Conservation (phyloP, 2,329 filamentous ascomycete genomes). For the Lithohypha guttulata region DNA sequence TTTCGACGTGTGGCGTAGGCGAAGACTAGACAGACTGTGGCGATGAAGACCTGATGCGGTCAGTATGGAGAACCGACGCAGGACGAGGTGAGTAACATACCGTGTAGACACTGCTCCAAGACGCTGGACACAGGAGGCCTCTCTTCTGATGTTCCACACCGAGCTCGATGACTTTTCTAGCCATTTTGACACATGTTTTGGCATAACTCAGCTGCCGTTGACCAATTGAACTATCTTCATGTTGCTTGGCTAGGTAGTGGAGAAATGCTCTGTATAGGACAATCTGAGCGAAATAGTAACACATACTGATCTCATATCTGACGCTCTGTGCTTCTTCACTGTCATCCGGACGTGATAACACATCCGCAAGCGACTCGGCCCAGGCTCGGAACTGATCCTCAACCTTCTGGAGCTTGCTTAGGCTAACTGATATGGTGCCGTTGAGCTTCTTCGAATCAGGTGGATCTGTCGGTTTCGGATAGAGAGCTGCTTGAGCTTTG, state of each 20-base stretch:
- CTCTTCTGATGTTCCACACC: constrained; percentile 11
- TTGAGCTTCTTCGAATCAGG: constrained; percentile 7
- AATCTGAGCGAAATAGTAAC: constrained; percentile 19
- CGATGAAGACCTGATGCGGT: constrained; percentile 15
- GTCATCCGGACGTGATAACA: constrained; percentile 5
- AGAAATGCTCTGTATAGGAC: constrained; percentile 21
- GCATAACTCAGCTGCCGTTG: constrained; percentile 12
- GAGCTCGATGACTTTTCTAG: constrained; percentile 11
- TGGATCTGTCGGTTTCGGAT: constrained; percentile 12
- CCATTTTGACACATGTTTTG: constrained; percentile 13
- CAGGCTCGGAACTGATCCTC: constrained; percentile 14
- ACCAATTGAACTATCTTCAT: constrained; percentile 10
- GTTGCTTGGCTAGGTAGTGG: constrained; percentile 17
- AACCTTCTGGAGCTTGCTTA: constrained; percentile 11
- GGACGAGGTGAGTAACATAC: too few species aligned
- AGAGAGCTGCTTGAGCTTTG: constrained; percentile 13
- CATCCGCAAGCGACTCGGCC: constrained; percentile 10
- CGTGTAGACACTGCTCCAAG: constrained; percentile 18
- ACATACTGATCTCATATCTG: constrained; percentile 16
- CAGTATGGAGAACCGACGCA: too few species aligned
- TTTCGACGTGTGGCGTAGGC: constrained; percentile 14
- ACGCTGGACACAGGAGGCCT: constrained; percentile 14
- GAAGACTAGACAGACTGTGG: constrained; percentile 14
- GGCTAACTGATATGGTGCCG: constrained; percentile 12
- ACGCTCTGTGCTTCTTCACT: constrained; percentile 8